These are phyloP conservation scores for Xanthoceras sorbifolium DNA, from an alignment of 345 rosid species.

Conservation along the genomic window DNA sequence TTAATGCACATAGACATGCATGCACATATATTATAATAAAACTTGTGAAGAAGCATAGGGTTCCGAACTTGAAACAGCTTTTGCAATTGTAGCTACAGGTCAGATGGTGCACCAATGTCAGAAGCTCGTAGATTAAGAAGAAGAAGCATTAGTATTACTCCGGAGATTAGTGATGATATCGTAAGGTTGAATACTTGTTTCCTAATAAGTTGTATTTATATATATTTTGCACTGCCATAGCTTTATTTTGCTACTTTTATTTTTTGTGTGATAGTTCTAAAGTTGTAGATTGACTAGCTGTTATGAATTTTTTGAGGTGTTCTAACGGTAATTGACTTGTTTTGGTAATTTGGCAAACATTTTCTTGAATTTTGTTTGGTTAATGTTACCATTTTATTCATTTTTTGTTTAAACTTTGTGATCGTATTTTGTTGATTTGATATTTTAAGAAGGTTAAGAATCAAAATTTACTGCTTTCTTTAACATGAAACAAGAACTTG, in stretches of 20 bases:
- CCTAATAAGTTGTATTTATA: background rate
- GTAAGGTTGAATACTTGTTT: slow-evolving; percentile 70
- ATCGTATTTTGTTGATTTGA: slow-evolving; percentile 3
- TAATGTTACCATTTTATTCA: background rate
- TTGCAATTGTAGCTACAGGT: slow-evolving; percentile 50
- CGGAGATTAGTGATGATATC: slow-evolving; percentile 97
- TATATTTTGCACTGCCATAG: background rate
- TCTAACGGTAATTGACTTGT: background rate
- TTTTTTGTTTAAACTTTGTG: background rate
- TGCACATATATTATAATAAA: background rate
- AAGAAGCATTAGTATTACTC: slow-evolving; percentile 98
- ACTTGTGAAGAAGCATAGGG: background rate
- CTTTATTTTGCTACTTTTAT: background rate
- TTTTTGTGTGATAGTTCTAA: background rate
- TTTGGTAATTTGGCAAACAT: background rate
- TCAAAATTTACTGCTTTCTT: background rate
- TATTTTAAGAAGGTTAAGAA: background rate
- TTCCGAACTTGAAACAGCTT: slow-evolving; percentile 13
- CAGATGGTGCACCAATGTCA: slow-evolving; percentile 76
- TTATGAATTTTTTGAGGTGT: background rate
- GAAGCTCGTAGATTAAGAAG: slow-evolving; percentile 90
- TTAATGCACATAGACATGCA: background rate
- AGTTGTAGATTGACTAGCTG: background rate
- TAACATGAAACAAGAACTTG: background rate
- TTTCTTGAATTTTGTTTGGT: background rate